Percentiles rank a stretch among this genome's conserved stretches.
Evolutionary conservation across 176 grass and related monocot species (phyloP).

Genomic region (Elymus sibiricus): DNA sequence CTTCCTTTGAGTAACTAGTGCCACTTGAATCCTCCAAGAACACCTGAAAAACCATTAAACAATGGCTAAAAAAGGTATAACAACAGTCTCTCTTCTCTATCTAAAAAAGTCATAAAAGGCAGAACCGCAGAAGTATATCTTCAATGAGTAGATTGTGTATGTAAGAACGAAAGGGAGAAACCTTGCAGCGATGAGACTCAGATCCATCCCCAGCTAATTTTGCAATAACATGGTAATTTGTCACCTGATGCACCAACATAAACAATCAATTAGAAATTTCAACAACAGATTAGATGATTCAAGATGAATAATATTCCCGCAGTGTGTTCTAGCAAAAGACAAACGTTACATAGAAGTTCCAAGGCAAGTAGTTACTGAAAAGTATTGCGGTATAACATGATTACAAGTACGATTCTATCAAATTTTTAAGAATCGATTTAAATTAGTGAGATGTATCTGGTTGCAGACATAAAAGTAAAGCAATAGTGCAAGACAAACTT

Average conservation of each 20-base stretch:
- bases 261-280: background rate
- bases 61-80: slow-evolving; percentile 1
- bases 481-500: background rate
- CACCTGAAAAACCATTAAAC: slow-evolving; percentile 32
- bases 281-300: background rate
- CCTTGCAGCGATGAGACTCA: slow-evolving; percentile 63
- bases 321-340: background rate
- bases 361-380: background rate
- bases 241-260: slow-evolving; percentile 47
- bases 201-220: slow-evolving; percentile 69
- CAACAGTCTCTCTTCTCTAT: background rate
- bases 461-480: background rate
- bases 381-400: background rate
- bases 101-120: background rate
- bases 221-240: slow-evolving; percentile 85
- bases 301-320: background rate
- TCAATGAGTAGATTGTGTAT: background rate
- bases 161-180: slow-evolving; percentile 6
- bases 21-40: slow-evolving; percentile 66
- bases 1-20: slow-evolving; percentile 61
- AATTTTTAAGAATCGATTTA: background rate
- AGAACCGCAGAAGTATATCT: background rate
- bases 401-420: background rate
- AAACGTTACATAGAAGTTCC: background rate
- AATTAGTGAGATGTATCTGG: background rate